These are phyloP conservation scores for Hypsizygus ulmarius DNA, from an alignment of 1,284 basidiomycete genomes.

Conservation along the genomic window DNA sequence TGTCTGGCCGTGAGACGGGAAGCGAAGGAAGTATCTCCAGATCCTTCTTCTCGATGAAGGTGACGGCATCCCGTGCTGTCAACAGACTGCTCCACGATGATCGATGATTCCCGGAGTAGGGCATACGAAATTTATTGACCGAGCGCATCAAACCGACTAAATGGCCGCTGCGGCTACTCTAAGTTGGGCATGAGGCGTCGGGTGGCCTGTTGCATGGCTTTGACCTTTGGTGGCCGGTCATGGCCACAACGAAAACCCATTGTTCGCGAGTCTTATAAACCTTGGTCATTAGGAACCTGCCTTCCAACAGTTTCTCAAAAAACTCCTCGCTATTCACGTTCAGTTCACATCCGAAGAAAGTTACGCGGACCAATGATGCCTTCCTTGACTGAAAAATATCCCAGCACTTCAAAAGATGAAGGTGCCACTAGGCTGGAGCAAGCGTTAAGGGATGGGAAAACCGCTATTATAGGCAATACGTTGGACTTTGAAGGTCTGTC, in stretches of 20 bases:
- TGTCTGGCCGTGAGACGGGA: constrained; percentile 27
- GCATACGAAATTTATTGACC: not conserved
- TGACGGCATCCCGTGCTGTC: not conserved
- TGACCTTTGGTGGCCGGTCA: too few species aligned
- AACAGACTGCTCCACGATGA: not conserved
- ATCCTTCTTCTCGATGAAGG: not conserved
- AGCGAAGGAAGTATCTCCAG: constrained; percentile 10
- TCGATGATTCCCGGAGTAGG: not conserved
- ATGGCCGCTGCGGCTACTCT: not conserved
- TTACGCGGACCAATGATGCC: too few species aligned
- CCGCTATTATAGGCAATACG: constrained; percentile 25
- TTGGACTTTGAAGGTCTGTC: constrained; percentile 38
- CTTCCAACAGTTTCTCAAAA: too few species aligned
- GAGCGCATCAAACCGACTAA: not conserved
- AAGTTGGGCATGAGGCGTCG: too few species aligned
- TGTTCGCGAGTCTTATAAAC: too few species aligned
- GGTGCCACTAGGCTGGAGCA: constrained; percentile 9
- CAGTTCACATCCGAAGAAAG: too few species aligned
- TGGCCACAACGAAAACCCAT: too few species aligned
- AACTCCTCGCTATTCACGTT: too few species aligned
- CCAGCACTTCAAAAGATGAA: not conserved
- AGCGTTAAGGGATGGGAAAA: constrained; percentile 14
- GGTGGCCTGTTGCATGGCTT: too few species aligned
- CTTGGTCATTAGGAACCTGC: too few species aligned
- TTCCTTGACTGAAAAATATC: too few species aligned